Evolutionary conservation across 202 grass and related monocot species (phyloP), one percentile per base, ranked within the genome.

Genomic region (Schoenoplectus tabernaemontani): DNA sequence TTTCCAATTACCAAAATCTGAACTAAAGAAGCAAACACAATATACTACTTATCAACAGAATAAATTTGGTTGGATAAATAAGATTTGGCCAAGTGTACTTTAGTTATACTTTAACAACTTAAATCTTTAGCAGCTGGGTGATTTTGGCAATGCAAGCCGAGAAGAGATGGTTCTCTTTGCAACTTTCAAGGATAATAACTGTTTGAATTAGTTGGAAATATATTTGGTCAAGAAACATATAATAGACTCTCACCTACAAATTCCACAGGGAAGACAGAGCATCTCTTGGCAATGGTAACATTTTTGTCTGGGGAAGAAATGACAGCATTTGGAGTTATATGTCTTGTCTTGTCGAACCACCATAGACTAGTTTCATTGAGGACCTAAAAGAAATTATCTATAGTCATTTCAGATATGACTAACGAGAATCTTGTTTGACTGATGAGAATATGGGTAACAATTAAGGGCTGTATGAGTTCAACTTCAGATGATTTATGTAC

Each of bases 201-300:
- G 7, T 72, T 59, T 19, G 56, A 13, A 61, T 28, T 16, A 41
- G 36, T 24, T 7, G 57, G 68, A 58, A 5, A n/a, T 17, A 77
- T 23, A 42, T 63, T 43, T 33, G 13, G 33, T 64, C 61, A 48
- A 48, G 77, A 63, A 64, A 53, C 37, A 63, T 26, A 64, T 68
- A 59, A 59, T n/a, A 84, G 39, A 46, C 47, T 56, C 90, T 93
- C 84, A 98, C 95, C 91, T 57, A 98, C 89, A 90, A 98, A 98
- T 92, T 98, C 95, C 85, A 98, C 95, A 78, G 91, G 95, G 81
- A 98, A 95, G 66, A 98, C 95, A 43, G 88, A 79, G 86, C 89
- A 98, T 59, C 76, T 98, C 86, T 89, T 92, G 58, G 95, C 95
- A 84, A 95, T 92, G 66, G 95, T 95, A 41, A 95, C 95, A 39